Conservation (phyloP, 2,329 filamentous ascomycete genomes). For the Raffaelea arxii region DNA sequence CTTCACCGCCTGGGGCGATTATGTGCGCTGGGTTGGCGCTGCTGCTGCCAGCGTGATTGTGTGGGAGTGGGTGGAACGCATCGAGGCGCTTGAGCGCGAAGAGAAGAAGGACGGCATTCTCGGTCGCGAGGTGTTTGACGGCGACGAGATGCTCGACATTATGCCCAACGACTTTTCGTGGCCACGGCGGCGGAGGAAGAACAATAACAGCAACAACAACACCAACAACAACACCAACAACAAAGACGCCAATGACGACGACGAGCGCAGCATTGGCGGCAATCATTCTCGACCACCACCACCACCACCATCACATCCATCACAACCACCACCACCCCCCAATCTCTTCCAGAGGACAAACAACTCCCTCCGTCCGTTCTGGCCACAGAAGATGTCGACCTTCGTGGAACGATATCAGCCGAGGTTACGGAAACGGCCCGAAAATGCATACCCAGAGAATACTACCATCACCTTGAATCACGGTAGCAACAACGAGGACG, state of each 20-base stretch:
- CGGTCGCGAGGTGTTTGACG: slow-evolving; percentile 84
- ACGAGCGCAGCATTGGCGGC: background rate
- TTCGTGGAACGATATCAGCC: background rate
- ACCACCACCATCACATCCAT: background rate
- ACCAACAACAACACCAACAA: slow-evolving; percentile 22
- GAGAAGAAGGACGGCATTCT: slow-evolving; percentile 91
- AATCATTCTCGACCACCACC: background rate
- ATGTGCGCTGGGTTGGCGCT: slow-evolving; percentile 92
- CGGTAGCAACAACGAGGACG: slow-evolving; percentile 9
- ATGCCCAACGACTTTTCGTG: slow-evolving; percentile 41
- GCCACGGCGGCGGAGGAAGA: slow-evolving; percentile 28
- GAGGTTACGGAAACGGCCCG: background rate
- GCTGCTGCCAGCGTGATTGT: slow-evolving; percentile 93
- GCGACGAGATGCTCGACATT: slow-evolving; percentile 79
- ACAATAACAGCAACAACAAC: slow-evolving; percentile 13
- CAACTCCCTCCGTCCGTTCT: too few species aligned
- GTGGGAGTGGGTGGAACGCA: slow-evolving; percentile 96
- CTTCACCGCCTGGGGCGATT: slow-evolving; percentile 88
- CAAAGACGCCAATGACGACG: slow-evolving; percentile 21
- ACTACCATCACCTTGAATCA: too few species aligned
- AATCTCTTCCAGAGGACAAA: too few species aligned
- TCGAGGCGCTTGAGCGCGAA: slow-evolving; percentile 83
- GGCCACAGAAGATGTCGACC: background rate
- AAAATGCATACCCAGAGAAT: too few species aligned
- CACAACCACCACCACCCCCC: background rate